These are phyloP conservation scores for Jacaranda mimosifolia DNA, from an alignment of 257 asterid genomes.

Conservation along the genomic window DNA sequence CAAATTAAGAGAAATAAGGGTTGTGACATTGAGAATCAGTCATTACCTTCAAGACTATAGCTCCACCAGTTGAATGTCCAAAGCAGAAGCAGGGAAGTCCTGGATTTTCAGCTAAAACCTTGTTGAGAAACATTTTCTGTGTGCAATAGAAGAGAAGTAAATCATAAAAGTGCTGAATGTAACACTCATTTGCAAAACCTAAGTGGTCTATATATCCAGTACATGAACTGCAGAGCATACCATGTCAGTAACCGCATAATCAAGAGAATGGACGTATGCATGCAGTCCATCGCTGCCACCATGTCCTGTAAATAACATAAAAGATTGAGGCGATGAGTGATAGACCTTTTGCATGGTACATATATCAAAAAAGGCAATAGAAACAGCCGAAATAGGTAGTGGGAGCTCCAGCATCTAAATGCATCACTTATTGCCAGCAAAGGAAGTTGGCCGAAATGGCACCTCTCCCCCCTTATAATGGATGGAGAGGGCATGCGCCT, in stretches of 20 bases:
- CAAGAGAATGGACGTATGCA: constrained; percentile 88
- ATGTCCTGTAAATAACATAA: constrained; percentile 63
- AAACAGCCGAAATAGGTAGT: not conserved
- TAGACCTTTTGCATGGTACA: not conserved
- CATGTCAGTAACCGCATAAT: constrained; percentile 76
- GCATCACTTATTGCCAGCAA: too few relatives aligned
- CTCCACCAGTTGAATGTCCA: constrained; percentile 97
- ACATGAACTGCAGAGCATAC: constrained; percentile 79
- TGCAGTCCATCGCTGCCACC: constrained; percentile 98
- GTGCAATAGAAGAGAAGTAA: constrained; percentile 50
- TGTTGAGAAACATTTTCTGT: constrained; percentile 69
- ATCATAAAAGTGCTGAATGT: constrained; percentile 63
- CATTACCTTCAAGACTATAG: constrained; percentile 88
- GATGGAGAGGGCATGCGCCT: too few relatives aligned
- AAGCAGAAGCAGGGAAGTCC: constrained; percentile 82
- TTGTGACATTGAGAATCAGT: not conserved
- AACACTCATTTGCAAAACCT: constrained; percentile 73
- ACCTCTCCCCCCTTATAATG: too few relatives aligned
- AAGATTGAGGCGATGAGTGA: constrained; percentile 12
- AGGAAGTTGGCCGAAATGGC: too few relatives aligned
- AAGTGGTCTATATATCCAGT: constrained; percentile 70
- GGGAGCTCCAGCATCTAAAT: too few relatives aligned
- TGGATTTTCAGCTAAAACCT: constrained; percentile 73
- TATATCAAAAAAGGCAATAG: not conserved
- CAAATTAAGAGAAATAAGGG: not conserved